These are phyloP conservation scores for Pleodorina starrii DNA, from an alignment of 139 green algal genomes.

Conservation along the genomic window DNA sequence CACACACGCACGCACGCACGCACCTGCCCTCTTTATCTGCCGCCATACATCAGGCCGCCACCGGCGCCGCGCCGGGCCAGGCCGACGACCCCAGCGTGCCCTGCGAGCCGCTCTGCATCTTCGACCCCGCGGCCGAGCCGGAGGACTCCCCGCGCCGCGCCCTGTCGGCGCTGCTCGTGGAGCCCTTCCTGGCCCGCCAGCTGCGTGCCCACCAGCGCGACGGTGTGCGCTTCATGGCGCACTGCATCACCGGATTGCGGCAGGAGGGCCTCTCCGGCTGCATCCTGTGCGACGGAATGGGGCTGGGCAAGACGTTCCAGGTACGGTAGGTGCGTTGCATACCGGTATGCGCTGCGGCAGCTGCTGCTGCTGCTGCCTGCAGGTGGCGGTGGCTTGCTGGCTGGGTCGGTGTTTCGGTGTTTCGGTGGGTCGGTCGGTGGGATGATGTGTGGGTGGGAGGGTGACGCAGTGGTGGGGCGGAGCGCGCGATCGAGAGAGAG, in stretches of 20 bases:
- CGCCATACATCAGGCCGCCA: not conserved
- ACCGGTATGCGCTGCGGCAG: not conserved
- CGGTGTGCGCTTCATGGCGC: constrained; percentile 91
- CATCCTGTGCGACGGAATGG: constrained; percentile 84
- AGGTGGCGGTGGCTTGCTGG: not conserved
- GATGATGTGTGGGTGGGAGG: too few species aligned
- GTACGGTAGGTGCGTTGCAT: constrained; percentile 6
- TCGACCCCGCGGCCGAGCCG: constrained; percentile 21
- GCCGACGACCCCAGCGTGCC: not conserved
- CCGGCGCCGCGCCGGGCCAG: not conserved
- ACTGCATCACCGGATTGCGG: constrained; percentile 83
- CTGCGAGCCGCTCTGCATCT: constrained; percentile 20
- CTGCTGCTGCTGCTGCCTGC: not conserved
- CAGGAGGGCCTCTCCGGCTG: constrained; percentile 72
- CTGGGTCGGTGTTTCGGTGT: too few species aligned
- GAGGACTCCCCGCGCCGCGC: constrained; percentile 16
- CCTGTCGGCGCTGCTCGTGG: constrained; percentile 63
- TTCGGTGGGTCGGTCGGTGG: too few species aligned
- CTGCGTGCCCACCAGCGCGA: constrained; percentile 84
- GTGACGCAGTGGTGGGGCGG: too few species aligned
- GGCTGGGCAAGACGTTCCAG: constrained; percentile 80
- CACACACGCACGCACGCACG: not conserved
- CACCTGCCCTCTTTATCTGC: too few species aligned
- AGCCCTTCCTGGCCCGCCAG: constrained; percentile 72
- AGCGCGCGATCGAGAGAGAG: too few species aligned